A percentile compares a stretch with the other conserved stretches of the same genome.
Conservation (phyloP, 441 rosid genomes). For the Erodium moschatum region DNA sequence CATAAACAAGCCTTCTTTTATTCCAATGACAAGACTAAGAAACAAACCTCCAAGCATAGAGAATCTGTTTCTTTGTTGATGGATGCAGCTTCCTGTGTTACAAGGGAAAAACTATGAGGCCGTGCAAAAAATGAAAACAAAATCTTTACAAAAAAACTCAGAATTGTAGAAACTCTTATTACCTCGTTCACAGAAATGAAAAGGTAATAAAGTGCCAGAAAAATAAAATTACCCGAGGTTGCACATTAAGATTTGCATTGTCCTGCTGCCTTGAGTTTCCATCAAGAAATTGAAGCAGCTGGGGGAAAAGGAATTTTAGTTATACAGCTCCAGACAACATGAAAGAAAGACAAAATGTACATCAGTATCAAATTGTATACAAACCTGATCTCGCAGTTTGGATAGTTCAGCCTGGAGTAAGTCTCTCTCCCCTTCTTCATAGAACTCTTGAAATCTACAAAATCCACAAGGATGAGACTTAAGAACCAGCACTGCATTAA, state of each 20-base stretch:
- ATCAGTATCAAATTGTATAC: slow-evolving; percentile 20
- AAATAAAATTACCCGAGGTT: slow-evolving; percentile 44
- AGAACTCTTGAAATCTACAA: slow-evolving; percentile 85
- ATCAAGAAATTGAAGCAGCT: slow-evolving; percentile 64
- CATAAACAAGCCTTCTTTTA: slow-evolving; percentile 2
- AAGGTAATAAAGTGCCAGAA: slow-evolving; percentile 5
- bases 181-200: slow-evolving; percentile 7
- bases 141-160: background rate
- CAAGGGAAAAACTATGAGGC: slow-evolving; percentile 13
- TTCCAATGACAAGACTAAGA: slow-evolving; percentile 20
- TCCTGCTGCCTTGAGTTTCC: slow-evolving; percentile 39
- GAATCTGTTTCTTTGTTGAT: slow-evolving; percentile 44
- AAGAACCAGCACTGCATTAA: slow-evolving; percentile 7
- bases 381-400: slow-evolving; percentile 69
- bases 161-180: background rate
- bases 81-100: slow-evolving; percentile 39
- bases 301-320: slow-evolving; percentile 21
- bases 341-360: slow-evolving; percentile 12
- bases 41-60: slow-evolving; percentile 57
- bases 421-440: slow-evolving; percentile 94
- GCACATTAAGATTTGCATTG: slow-evolving; percentile 28
- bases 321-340: slow-evolving; percentile 20
- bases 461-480: slow-evolving; percentile 21
- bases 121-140: slow-evolving; percentile 10
- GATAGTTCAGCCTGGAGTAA: slow-evolving; percentile 68